Evolutionary conservation across 2,329 filamentous ascomycete genomes (phyloP), one percentile per base, ranked within the genome.

Genomic region (Myriangium duriaei): DNA sequence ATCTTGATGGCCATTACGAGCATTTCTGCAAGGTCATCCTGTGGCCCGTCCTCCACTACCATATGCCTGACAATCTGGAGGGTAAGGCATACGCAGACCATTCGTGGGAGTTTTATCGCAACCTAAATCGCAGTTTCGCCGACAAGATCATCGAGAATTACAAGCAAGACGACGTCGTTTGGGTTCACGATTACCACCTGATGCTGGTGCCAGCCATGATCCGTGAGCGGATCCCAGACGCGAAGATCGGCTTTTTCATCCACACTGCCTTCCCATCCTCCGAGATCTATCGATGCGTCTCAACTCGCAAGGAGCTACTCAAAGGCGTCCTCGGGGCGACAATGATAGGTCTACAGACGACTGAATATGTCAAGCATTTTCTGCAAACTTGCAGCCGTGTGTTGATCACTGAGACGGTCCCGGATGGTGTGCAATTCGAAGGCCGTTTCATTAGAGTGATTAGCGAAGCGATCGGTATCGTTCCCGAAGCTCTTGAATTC

Each of bases 21-120:
- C 87, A 95, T 60, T 96, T 91, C 57, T 95, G 87, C 76, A 96
- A 96, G 65, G 85, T 88, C 54, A 94, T 96, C 39, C 69, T 96
- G 5, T 96, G 88, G 88, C 88, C 88, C 1, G 87, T 95, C 43
- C 93, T 96, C 60, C 87, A 96, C 61, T 96, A 96, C 58, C 87
- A 95, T 60, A 93, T 96, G 42, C 91, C 88, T 0, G 91, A 96
- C 56, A 92, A 93, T 55, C 88, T 88, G 16, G 94, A 94, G 69
- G 95, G 86, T 74, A 96, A 96, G 44, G 88, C 88, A 0, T 96
- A 94, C 57, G 81, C 93, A 58, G 88, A 96, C 50, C 87, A 96
- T 60, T 95, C 87, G 0, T 96, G 87, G 85, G 74, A 86, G 49
- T 93, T 84, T 64, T 96, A 96, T 52, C 81, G 86, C 54, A 84